These are phyloP conservation scores for Lasiodiplodia sp. DNA, from an alignment of 2,329 filamentous ascomycete genomes.

Conservation along the genomic window DNA sequence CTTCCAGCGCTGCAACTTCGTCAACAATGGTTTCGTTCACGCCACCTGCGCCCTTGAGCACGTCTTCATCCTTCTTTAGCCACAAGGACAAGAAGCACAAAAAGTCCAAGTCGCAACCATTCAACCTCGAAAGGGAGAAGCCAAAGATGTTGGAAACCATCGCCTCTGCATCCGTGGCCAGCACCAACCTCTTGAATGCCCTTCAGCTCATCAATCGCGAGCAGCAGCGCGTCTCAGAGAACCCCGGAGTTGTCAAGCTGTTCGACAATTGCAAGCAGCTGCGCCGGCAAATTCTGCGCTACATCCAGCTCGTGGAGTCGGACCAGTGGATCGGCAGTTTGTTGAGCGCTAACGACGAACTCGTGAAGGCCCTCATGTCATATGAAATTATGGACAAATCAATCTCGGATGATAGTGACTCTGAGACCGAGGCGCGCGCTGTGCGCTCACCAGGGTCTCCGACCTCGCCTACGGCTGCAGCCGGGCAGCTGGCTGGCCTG, in stretches of 20 bases:
- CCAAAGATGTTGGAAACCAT: constrained; percentile 87
- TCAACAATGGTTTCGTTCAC: constrained; percentile 22
- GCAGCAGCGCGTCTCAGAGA: constrained; percentile 84
- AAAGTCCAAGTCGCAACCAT: constrained; percentile 66
- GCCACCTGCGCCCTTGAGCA: constrained; percentile 21
- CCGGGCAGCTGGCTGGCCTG: constrained; percentile 55
- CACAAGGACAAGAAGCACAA: constrained; percentile 63
- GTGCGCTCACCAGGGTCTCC: constrained; percentile 28
- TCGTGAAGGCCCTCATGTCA: constrained; percentile 91
- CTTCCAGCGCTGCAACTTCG: constrained; percentile 21
- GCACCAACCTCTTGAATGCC: constrained; percentile 88
- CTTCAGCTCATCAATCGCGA: constrained; percentile 93
- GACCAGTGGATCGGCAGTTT: constrained; percentile 92
- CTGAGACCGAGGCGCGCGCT: constrained; percentile 59
- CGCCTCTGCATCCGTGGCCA: constrained; percentile 85
- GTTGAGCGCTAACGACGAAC: constrained; percentile 92
- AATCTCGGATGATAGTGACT: constrained; percentile 75
- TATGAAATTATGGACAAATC: constrained; percentile 93
- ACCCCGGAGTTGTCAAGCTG: constrained; percentile 73
- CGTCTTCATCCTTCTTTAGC: constrained; percentile 38
- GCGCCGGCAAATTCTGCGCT: constrained; percentile 83
- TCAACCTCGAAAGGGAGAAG: constrained; percentile 88
- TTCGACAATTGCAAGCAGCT: constrained; percentile 90
- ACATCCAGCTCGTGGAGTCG: constrained; percentile 87
- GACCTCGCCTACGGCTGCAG: constrained; percentile 35